Evolutionary conservation across 805 yeast species (phyloP).

Genomic region (Ascoidea asiatica): DNA sequence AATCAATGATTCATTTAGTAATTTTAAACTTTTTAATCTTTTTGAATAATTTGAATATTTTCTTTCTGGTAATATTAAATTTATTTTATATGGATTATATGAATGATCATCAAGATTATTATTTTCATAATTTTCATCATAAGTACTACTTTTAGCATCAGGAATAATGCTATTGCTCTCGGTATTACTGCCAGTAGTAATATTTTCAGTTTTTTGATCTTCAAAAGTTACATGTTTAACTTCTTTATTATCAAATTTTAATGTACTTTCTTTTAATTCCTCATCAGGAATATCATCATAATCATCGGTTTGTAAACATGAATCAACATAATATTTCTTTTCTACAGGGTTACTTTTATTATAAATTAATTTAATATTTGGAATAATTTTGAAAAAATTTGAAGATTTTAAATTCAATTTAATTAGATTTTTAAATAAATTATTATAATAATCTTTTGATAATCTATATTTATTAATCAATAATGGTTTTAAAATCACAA

Average conservation of each 20-base stretch:
- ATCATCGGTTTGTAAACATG: constrained; percentile 5
- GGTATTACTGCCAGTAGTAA: too few species aligned
- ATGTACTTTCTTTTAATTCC: not conserved
- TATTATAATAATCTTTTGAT: constrained; percentile 1
- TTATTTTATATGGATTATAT: not conserved
- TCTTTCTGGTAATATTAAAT: too few species aligned
- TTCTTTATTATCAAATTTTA: not conserved
- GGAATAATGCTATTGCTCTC: too few species aligned
- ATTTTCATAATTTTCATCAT: not conserved
- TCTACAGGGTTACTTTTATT: not conserved
- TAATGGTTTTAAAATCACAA: constrained; percentile 7
- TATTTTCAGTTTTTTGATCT: too few species aligned
- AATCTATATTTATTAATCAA: constrained; percentile 5
- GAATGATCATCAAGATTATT: too few species aligned
- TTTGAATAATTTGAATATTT: not conserved
- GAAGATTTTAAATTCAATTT: constrained; percentile 1
- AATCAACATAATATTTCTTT: constrained; percentile 3
- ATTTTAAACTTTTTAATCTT: not conserved
- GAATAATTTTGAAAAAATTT: constrained; percentile 4
- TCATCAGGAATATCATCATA: not conserved
- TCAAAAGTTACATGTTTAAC: not conserved
- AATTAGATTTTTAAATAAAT: constrained; percentile 2
- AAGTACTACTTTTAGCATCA: not conserved
- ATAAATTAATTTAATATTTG: constrained; percentile 2
- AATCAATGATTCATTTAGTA: not conserved